phyloP scores from a whole-genome alignment of 805 yeast species.

The Yarrowia divulgata region DNA sequence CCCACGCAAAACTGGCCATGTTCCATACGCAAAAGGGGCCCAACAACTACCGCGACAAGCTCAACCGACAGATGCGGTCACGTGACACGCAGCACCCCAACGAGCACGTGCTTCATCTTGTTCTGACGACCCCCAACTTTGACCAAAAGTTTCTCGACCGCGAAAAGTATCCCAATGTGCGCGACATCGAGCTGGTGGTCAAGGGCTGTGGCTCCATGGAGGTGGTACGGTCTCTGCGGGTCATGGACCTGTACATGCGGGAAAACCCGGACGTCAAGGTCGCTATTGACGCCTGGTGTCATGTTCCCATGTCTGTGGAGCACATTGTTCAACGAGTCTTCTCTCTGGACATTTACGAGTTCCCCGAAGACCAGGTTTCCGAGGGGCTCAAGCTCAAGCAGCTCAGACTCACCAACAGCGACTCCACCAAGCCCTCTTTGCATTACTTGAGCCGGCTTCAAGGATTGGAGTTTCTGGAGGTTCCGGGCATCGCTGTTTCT shows the following conservation, averaged over 20 bases:
- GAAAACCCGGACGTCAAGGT: slow-evolving; percentile 22
- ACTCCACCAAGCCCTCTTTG: slow-evolving; percentile 16
- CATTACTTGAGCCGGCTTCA: neutral
- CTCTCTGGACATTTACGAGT: slow-evolving; percentile 35
- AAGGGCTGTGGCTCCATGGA: slow-evolving; percentile 35
- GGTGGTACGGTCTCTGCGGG: slow-evolving; percentile 24
- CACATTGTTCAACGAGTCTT: slow-evolving; percentile 22
- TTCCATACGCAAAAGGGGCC: slow-evolving; percentile 13
- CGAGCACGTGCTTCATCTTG: neutral
- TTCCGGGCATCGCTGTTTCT: slow-evolving; percentile 12
- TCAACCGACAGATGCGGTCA: slow-evolving; percentile 29
- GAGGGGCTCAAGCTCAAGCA: neutral
- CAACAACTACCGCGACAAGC: slow-evolving; percentile 28
- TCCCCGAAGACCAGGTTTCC: slow-evolving; percentile 20
- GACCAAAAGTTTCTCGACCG: slow-evolving; percentile 34
- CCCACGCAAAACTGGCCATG: slow-evolving; percentile 2
- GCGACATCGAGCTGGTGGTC: slow-evolving; percentile 16
- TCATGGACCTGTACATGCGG: slow-evolving; percentile 19
- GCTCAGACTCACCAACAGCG: slow-evolving; percentile 22
- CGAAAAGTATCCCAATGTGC: slow-evolving; percentile 17
- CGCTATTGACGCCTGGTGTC: slow-evolving; percentile 33
- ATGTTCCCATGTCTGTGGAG: slow-evolving; percentile 30
- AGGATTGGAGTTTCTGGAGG: slow-evolving; percentile 29
- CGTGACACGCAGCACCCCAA: neutral
- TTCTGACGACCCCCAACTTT: slow-evolving; percentile 25